These are phyloP conservation scores for Chaetomiaceae sp. DNA, from an alignment of 2,329 filamentous ascomycete species.

Conservation along the genomic window DNA sequence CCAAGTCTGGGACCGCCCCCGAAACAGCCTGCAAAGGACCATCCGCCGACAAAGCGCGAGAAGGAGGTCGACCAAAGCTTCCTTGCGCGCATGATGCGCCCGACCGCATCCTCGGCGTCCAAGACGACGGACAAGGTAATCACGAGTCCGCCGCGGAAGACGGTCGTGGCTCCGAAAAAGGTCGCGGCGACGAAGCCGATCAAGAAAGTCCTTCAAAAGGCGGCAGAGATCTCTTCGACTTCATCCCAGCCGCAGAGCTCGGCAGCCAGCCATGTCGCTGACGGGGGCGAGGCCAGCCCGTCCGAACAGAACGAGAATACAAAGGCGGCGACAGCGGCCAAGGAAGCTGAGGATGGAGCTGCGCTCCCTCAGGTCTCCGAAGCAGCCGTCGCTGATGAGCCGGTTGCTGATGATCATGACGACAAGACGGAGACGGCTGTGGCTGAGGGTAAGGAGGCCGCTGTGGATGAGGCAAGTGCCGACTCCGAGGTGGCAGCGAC, in stretches of 20 bases:
- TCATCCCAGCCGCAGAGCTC: conserved; percentile 1
- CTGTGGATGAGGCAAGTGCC: background rate
- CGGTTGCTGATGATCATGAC: conserved; percentile 3
- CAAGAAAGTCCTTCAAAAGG: conserved; percentile 14
- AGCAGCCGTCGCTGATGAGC: background rate
- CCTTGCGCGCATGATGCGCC: conserved; percentile 76
- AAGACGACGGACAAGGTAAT: conserved; percentile 61
- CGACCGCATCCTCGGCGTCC: conserved; percentile 63
- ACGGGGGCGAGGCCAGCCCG: background rate
- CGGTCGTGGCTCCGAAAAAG: conserved; percentile 24
- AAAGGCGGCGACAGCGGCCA: conserved; percentile 20
- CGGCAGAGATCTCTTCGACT: background rate
- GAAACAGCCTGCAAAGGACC: conserved; percentile 49
- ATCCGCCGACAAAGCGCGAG: conserved; percentile 44
- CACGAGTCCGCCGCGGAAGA: conserved; percentile 45
- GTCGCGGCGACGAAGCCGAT: conserved; percentile 8
- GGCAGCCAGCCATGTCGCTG: background rate
- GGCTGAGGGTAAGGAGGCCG: background rate
- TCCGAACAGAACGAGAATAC: conserved; percentile 25
- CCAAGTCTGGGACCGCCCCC: conserved; percentile 56
- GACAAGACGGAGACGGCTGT: conserved; percentile 1
- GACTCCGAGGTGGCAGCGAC: background rate
- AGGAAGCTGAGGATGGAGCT: conserved; percentile 19
- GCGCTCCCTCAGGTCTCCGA: conserved; percentile 2
- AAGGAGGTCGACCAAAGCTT: conserved; percentile 64